Conservation (phyloP, 441 rosid species). For the Aleurites moluccanus region DNA sequence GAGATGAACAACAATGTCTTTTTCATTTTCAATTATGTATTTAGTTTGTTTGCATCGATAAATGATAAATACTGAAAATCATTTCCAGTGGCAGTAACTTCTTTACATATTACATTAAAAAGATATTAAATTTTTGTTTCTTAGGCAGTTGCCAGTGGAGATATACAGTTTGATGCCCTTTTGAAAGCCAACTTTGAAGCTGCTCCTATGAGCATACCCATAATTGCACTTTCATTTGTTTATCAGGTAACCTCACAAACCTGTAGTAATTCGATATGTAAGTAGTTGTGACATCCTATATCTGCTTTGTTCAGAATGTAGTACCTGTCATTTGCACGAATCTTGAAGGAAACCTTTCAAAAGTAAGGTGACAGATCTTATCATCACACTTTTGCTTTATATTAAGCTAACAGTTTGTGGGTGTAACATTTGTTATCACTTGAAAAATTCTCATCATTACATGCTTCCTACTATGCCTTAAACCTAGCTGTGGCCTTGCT, state of each 20-base stretch:
- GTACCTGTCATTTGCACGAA: constrained; percentile 93
- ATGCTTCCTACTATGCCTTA: not conserved
- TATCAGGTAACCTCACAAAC: constrained; percentile 67
- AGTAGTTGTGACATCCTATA: constrained; percentile 19
- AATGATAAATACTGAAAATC: not conserved
- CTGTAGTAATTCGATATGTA: constrained; percentile 17
- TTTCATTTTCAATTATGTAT: not conserved
- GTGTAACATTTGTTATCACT: not conserved
- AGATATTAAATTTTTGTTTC: constrained; percentile 16
- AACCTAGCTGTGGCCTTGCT: not conserved
- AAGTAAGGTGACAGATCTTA: constrained; percentile 74
- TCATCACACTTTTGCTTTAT: constrained; percentile 12
- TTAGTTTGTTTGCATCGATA: not conserved
- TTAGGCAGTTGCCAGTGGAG: constrained; percentile 77
- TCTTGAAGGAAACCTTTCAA: constrained; percentile 93
- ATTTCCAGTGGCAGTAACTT: not conserved
- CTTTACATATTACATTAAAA: not conserved
- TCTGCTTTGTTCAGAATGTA: constrained; percentile 62
- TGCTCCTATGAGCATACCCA: constrained; percentile 92
- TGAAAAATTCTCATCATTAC: not conserved
- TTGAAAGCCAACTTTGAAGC: constrained; percentile 85
- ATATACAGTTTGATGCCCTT: constrained; percentile 77
- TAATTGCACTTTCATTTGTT: constrained; percentile 90
- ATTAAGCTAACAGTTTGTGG: not conserved
- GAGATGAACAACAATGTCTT: too few species aligned